A percentile compares a stretch with the other conserved stretches of the same genome.
phyloP scores from a whole-genome alignment of 192 early-diverging fungal genomes.

The Coemansia sp. region DNA sequence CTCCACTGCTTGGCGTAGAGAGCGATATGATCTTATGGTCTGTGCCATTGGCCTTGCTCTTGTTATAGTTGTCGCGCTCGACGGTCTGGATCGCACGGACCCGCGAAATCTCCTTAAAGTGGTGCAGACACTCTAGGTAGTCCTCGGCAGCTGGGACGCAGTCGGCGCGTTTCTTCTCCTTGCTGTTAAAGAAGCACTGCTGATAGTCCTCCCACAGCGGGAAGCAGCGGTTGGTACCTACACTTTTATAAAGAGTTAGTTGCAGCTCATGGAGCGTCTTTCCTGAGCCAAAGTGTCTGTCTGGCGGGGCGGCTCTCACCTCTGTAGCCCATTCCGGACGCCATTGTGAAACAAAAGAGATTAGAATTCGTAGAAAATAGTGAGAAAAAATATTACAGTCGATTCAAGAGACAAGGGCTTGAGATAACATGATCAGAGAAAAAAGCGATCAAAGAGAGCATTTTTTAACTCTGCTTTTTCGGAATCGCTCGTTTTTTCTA shows the following conservation, averaged over 20 bases:
- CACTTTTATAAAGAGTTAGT: neutral
- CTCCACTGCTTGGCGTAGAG: neutral
- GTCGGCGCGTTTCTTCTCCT: slow-evolving; percentile 71
- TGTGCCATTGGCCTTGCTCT: slow-evolving; percentile 42
- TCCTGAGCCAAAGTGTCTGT: neutral
- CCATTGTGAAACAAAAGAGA: slow-evolving; percentile 20
- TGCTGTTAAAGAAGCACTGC: slow-evolving; percentile 78
- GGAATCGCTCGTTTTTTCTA: neutral
- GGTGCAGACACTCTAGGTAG: slow-evolving; percentile 95
- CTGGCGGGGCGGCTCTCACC: slow-evolving; percentile 21
- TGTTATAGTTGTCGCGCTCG: slow-evolving; percentile 46
- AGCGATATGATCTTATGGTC: slow-evolving; percentile 49
- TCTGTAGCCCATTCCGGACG: slow-evolving; percentile 49
- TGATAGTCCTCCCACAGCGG: slow-evolving; percentile 96
- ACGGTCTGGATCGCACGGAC: slow-evolving; percentile 52
- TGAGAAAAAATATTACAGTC: neutral
- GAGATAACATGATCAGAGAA: neutral
- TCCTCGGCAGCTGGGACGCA: slow-evolving; percentile 83
- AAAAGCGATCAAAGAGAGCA: neutral
- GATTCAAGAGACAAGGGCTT: neutral
- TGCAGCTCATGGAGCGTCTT: neutral
- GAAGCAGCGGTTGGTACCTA: slow-evolving; percentile 91
- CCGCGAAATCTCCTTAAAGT: slow-evolving; percentile 78
- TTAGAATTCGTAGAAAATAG: neutral
- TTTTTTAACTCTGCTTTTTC: neutral